Conservation (phyloP, 202 grass and related monocot species). For the Miscanthus sacchariflorus region DNA sequence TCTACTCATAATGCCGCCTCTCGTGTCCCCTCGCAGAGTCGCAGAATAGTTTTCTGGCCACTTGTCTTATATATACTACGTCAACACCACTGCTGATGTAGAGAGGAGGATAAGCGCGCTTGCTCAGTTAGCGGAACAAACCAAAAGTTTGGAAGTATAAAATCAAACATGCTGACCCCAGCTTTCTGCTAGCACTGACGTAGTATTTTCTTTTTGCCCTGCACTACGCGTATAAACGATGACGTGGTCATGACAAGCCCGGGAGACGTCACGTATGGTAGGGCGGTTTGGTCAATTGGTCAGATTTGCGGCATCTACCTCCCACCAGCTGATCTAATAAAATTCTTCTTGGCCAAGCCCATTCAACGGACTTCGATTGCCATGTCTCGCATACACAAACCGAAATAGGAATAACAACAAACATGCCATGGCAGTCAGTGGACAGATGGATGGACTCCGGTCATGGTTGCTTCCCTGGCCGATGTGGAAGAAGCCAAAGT, state of each 20-base stretch:
- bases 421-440: background rate
- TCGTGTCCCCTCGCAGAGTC: background rate
- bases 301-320: background rate
- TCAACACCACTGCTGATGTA: background rate
- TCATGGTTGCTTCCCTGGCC: background rate
- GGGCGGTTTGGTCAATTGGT: slow-evolving; percentile 2
- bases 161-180: background rate
- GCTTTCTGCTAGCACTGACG: background rate
- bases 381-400: background rate
- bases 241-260: background rate
- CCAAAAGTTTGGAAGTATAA: background rate
- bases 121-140: slow-evolving; percentile 10
- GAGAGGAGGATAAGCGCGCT: background rate
- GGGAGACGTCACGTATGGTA: background rate
- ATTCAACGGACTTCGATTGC: background rate
- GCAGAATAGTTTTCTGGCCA: background rate
- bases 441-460: background rate
- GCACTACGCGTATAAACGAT: slow-evolving; percentile 7
- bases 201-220: background rate
- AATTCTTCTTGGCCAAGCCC: background rate
- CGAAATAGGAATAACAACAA: background rate
- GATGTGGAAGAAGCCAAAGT: background rate
- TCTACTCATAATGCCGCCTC: background rate
- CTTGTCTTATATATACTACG: background rate
- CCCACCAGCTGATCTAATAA: slow-evolving; percentile 12